Evolutionary conservation across 2,329 filamentous ascomycete genomes (phyloP).

Genomic region (Trichoderma citrinoviride): DNA sequence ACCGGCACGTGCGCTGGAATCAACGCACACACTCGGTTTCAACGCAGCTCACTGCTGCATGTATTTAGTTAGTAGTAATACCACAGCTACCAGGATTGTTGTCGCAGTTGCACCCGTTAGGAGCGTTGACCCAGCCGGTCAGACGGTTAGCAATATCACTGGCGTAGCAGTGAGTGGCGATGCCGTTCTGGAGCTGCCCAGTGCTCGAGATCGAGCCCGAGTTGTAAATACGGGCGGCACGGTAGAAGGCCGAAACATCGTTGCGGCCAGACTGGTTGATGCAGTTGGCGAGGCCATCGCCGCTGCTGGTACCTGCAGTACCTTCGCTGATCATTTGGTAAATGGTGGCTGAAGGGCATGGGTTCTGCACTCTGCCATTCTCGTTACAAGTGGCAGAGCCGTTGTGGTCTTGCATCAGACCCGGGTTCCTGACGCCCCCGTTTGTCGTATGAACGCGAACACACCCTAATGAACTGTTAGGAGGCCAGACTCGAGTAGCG

Average conservation of each 20-base stretch:
- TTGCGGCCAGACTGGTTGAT: conserved; percentile 13
- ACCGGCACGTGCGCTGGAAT: no score
- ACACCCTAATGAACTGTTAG: conserved; percentile 27
- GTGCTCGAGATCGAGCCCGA: conserved; percentile 25
- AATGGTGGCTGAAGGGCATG: conserved; percentile 31
- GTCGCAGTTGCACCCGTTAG: conserved; percentile 26
- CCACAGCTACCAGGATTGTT: conserved; percentile 13
- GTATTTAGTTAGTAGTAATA: background rate
- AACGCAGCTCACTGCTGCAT: background rate
- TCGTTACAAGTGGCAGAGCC: conserved; percentile 39
- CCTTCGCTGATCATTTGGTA: conserved; percentile 42
- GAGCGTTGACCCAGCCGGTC: conserved; percentile 26
- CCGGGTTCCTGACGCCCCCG: conserved; percentile 43
- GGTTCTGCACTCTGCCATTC: conserved; percentile 24
- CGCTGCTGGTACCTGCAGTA: conserved; percentile 39
- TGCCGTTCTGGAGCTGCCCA: conserved; percentile 24
- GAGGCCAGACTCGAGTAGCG: background rate
- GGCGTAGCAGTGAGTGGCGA: conserved; percentile 26
- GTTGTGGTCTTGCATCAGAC: conserved; percentile 41
- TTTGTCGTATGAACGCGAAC: conserved; percentile 42
- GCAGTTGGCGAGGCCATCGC: conserved; percentile 38
- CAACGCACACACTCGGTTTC: background rate
- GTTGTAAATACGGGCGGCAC: conserved; percentile 28
- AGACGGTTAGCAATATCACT: conserved; percentile 27
- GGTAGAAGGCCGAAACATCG: conserved; percentile 23